phyloP scores from a whole-genome alignment of 1,284 basidiomycete species.

The Hypsizygus ulmarius region DNA sequence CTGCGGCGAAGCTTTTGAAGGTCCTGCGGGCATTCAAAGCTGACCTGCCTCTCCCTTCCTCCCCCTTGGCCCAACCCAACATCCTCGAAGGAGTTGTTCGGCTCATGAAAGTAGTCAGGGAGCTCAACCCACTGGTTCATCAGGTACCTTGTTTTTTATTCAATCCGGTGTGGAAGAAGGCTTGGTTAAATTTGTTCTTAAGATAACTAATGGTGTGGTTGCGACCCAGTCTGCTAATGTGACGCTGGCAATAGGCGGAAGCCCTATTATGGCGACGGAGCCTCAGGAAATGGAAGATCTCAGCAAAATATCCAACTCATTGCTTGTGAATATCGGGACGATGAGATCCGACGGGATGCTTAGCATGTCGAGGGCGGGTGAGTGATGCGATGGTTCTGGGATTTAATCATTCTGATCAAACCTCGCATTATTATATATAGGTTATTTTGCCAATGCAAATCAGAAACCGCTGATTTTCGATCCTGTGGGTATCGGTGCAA shows the following conservation, averaged over 20 bases:
- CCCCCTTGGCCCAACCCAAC: slow-evolving; percentile 13
- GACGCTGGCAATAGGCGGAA: slow-evolving; percentile 85
- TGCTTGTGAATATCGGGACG: slow-evolving; percentile 93
- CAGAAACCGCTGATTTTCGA: slow-evolving; percentile 88
- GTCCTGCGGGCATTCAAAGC: slow-evolving; percentile 44
- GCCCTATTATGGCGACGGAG: slow-evolving; percentile 92
- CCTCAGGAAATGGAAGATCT: slow-evolving; percentile 84
- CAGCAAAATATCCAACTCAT: slow-evolving; percentile 60
- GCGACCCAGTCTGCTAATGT: slow-evolving; percentile 91
- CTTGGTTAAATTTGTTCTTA: slow-evolving; percentile 5
- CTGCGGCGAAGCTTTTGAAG: slow-evolving; percentile 50
- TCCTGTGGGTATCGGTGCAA: slow-evolving; percentile 92
- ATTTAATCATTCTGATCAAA: not conserved
- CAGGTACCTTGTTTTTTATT: slow-evolving; percentile 48
- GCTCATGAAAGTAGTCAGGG: slow-evolving; percentile 52
- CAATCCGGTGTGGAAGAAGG: not conserved
- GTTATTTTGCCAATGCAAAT: slow-evolving; percentile 64
- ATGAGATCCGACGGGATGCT: slow-evolving; percentile 58
- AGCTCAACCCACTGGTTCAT: slow-evolving; percentile 71
- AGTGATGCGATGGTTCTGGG: slow-evolving; percentile 11
- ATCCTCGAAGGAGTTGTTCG: slow-evolving; percentile 28
- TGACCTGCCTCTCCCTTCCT: slow-evolving; percentile 10
- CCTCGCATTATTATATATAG: slow-evolving; percentile 26
- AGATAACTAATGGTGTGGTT: slow-evolving; percentile 93
- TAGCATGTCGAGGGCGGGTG: slow-evolving; percentile 83